phyloP scores from a whole-genome alignment of 495 filamentous ascomycete species.

The Xylaria sp. region DNA sequence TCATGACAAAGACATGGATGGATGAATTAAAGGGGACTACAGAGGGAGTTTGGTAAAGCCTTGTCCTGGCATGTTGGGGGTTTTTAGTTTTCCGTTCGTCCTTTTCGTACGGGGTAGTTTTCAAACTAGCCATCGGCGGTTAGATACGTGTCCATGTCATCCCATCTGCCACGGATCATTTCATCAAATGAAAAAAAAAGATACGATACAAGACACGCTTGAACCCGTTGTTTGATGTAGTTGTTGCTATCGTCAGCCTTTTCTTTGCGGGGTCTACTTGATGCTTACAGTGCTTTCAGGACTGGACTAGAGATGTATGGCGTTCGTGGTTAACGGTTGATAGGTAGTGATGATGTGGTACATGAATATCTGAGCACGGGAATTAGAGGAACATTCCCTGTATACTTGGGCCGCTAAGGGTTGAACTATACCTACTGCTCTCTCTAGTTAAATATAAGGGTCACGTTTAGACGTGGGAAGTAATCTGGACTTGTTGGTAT shows the following conservation, averaged over 20 bases:
- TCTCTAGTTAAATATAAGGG: background rate
- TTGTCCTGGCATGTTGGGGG: conserved; percentile 16
- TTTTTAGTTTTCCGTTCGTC: conserved; percentile 24
- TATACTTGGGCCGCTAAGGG: background rate
- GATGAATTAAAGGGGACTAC: conserved; percentile 1
- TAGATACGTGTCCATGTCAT: conserved; percentile 1
- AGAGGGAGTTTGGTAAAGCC: conserved; percentile 27
- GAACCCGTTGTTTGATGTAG: background rate
- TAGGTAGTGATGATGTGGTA: background rate
- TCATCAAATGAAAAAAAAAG: conserved; percentile 20
- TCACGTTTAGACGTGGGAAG: background rate
- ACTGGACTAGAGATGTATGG: background rate
- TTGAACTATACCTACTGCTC: background rate
- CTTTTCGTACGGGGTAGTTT: conserved; percentile 28
- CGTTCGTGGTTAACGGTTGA: background rate
- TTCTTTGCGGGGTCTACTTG: background rate
- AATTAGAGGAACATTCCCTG: too few species aligned
- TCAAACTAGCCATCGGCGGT: background rate
- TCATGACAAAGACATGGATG: conserved; percentile 2
- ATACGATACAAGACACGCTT: conserved; percentile 16
- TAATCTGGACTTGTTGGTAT: background rate
- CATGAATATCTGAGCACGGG: background rate
- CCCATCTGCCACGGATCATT: conserved; percentile 6
- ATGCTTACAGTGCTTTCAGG: background rate
- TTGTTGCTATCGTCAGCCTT: background rate